Evolutionary conservation across 495 filamentous ascomycete genomes (phyloP).

Genomic region (Xeromyces bisporus): DNA sequence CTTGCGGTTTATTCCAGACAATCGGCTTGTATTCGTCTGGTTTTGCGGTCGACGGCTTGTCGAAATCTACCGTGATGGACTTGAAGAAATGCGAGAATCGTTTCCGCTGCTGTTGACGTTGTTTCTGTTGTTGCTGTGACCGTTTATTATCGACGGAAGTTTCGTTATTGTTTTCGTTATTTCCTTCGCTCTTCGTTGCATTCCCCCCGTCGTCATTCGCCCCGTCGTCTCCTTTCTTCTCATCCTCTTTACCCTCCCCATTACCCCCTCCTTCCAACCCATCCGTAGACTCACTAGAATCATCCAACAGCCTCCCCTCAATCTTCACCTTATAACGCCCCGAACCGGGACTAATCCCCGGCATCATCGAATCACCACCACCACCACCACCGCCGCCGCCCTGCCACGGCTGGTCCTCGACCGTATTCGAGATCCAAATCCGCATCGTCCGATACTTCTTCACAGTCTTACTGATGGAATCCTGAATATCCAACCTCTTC

Average conservation of each 20-base stretch:
- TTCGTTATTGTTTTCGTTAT: background rate
- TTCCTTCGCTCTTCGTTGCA: background rate
- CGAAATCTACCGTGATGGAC: conserved; percentile 72
- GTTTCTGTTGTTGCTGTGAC: background rate
- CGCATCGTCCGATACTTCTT: conserved; percentile 76
- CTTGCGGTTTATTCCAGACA: conserved; percentile 57
- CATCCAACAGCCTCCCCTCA: conserved; percentile 74
- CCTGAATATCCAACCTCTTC: conserved; percentile 80
- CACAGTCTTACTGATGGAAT: conserved; percentile 59
- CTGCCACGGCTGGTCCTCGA: conserved; percentile 92
- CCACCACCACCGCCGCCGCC: conserved; percentile 28
- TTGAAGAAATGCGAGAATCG: conserved; percentile 95
- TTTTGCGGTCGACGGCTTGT: conserved; percentile 33
- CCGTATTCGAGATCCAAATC: conserved; percentile 92
- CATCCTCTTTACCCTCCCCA: conserved; percentile 45
- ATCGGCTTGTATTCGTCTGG: conserved; percentile 42
- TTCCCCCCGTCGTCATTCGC: conserved; percentile 23
- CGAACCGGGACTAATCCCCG: conserved; percentile 25
- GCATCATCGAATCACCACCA: conserved; percentile 3
- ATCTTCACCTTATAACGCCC: conserved; percentile 77
- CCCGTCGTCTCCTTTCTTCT: conserved; percentile 32
- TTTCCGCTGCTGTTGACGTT: conserved; percentile 18
- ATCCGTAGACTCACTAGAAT: conserved; percentile 34
- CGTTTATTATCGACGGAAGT: background rate
- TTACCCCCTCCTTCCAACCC: conserved; percentile 39